Base-by-base conservation (phyloP, 1,284 basidiomycete genomes). In the Wolfiporia cocos region DNA sequence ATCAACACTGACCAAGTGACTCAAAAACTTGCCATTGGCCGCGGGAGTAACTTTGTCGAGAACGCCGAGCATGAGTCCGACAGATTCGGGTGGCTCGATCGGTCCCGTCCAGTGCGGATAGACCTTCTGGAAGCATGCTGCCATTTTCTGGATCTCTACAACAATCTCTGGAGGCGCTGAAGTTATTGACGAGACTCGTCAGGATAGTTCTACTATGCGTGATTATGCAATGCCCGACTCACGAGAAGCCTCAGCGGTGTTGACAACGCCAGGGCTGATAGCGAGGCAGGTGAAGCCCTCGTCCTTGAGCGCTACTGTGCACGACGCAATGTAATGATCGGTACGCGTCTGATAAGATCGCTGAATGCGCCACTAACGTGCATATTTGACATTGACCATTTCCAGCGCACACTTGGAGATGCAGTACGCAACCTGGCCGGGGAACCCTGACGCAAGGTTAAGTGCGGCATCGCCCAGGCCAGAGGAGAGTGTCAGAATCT, bases 181-280 rank as follows among this genome's bases (percentile, higher is more conserved):
- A 12, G 15, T 18, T 7, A 11, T 7, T 9, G 32, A 18, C 10
- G 32, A 18, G 17, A 9, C 10, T 10, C 9, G 7, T 9, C 5
- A 11, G 14, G n/a, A 23, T 12, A 22, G n/a, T 19, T 7, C 10
- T 5, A 23, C 5, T 20, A 22, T 19, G 12, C 20, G n/a, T 22
- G 11, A 18, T 12, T 10, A n/a, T 23, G 22, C 4, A 24, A 23
- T 19, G 35, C 5, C 3, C 14, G 3, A 40, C 23, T 18, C 4
- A 49, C 50, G 46, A 14, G 46, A 44, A 33, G 41, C 41, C 42
- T 44, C 35, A 14, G 42, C 41, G 22, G 62, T 66, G 43, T 64
- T 51, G n/a, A 70, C 66, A n/a, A 63, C 19, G 19, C 67, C 68
- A 3, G 68, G 68, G 42, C 59, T 59, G 35, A 69, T 34, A 3